Base-by-base conservation (phyloP, 371 early-diverging fungal species). In the Funneliformis caledonium region DNA sequence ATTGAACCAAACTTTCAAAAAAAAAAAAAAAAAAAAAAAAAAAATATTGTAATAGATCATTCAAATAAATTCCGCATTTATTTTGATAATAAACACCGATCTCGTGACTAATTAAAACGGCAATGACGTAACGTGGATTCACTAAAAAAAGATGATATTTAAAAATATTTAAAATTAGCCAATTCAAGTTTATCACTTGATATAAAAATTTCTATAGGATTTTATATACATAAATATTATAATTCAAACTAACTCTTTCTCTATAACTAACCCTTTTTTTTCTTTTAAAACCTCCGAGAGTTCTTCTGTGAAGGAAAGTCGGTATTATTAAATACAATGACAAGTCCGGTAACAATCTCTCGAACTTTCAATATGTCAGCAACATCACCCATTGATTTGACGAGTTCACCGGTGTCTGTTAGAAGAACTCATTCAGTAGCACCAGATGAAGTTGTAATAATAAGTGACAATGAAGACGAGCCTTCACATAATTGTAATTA, bases 361-460 rank as follows among this genome's bases (percentile, higher is more conserved):
- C 67, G 37, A 14, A 11, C 67, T 33, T 65, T 33, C 33, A 33
- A 14, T 12, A 65, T 37, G 37, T 14, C 67, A 22, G 16, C 37
- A 65, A 22, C 67, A 14, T 65, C 67, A 65, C 37, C 67, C 12
- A 65, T 65, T 65, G 67, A 65, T 14, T 33, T 65, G 37, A 56
- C 56, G 19, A 19, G 12, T 37, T 4, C 31, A 33, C 65, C 37
- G 8, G 7, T 16, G 31, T 11, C 37, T 33, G 65, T 33, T 37
- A 65, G 37, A 65, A 31, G 37, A 65, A 37, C 33, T 65, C 65
- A 3, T 26, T 26, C 3, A 37, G 37, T 37, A 31, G 26, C 37
- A 65, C 11, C 67, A 4, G 67, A 65, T 16, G 33, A 33, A 16
- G 22, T 65, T 33, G 33, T 37, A 14, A 65, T 65, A 65, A 37